A percentile compares a stretch with the other conserved stretches of the same genome.
Conservation (phyloP, 805 yeast species). For the Lipomyces mesembrius region DNA sequence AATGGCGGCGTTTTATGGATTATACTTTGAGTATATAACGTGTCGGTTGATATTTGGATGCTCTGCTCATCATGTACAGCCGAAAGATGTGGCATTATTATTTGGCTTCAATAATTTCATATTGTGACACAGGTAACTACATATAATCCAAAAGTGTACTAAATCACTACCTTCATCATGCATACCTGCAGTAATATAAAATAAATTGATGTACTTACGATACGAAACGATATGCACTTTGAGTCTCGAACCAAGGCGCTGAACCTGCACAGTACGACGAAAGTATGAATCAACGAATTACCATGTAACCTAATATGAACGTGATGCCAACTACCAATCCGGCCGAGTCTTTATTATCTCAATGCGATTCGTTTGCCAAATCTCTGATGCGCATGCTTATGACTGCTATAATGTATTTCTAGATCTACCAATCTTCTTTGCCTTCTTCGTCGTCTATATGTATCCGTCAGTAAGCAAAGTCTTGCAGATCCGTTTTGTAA, state of each 20-base stretch:
- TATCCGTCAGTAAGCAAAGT: conserved; percentile 1
- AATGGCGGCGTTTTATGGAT: no score
- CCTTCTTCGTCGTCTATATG: conserved; percentile 20
- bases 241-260: neutral
- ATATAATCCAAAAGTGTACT: neutral
- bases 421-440: conserved; percentile 26
- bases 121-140: neutral
- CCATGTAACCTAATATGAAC: neutral
- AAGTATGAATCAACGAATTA: neutral
- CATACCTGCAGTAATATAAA: neutral
- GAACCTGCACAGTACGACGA: no score
- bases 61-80: no score
- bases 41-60: no score
- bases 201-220: neutral
- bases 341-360: neutral
- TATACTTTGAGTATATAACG: no score
- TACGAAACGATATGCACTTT: neutral
- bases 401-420: no score
- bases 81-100: no score
- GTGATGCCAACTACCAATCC: neutral
- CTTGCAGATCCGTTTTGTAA: neutral
- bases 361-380: neutral
- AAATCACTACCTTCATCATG: neutral
- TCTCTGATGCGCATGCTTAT: neutral
- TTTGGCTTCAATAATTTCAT: neutral